These are phyloP conservation scores for Camellia lanceoleosa DNA, from an alignment of 148 eudicot species.

Conservation along the genomic window DNA sequence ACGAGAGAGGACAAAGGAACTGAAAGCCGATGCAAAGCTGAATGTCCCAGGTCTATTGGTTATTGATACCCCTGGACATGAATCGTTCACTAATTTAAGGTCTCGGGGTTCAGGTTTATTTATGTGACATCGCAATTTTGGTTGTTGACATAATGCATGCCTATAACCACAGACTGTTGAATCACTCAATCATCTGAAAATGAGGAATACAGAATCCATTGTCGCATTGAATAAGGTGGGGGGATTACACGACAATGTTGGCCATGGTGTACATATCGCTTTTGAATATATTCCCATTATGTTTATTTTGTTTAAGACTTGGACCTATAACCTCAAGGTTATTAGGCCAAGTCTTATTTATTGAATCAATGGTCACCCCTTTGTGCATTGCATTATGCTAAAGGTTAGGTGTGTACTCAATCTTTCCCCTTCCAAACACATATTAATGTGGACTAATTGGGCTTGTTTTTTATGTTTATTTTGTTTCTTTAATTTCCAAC, in stretches of 20 bases:
- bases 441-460: too few species aligned
- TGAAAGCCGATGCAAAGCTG: slow-evolving; percentile 90
- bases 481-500: slow-evolving; percentile 15
- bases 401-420: too few species aligned
- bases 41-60: slow-evolving; percentile 90
- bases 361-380: too few species aligned
- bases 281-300: background rate
- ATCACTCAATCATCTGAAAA: slow-evolving; percentile 84
- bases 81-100: slow-evolving; percentile 78
- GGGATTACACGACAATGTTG: slow-evolving; percentile 15
- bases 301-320: background rate
- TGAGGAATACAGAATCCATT: slow-evolving; percentile 81
- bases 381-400: too few species aligned
- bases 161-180: slow-evolving; percentile 91
- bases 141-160: slow-evolving; percentile 96
- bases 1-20: slow-evolving; percentile 85
- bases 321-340: too few species aligned
- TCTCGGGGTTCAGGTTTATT: slow-evolving; percentile 80
- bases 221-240: slow-evolving; percentile 88
- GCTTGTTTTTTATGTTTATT: background rate
- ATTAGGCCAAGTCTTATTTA: too few species aligned
- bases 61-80: slow-evolving; percentile 94
- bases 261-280: slow-evolving; percentile 2
- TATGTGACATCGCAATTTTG: slow-evolving; percentile 93
- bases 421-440: too few species aligned